Evolutionary conservation across 2,329 filamentous ascomycete genomes (phyloP), one percentile per base, ranked within the genome.

Genomic region (Monilinia laxa): DNA sequence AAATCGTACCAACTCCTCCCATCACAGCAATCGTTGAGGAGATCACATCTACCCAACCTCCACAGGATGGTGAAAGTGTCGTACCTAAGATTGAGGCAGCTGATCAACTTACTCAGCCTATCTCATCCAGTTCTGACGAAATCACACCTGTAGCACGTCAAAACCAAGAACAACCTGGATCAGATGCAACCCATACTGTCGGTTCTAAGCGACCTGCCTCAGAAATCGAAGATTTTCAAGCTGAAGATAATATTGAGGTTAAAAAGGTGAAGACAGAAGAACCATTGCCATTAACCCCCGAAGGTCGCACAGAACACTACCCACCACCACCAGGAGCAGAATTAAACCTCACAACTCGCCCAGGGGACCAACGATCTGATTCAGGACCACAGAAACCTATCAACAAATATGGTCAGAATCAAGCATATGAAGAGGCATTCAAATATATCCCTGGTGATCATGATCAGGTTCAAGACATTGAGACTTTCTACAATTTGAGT

Each of bases 401-500:
- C 3, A 65, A 66, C 16, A 62, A 60, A 23, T 52, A 62, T 14
- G 69, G 71, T 25, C 77, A 78, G 68, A 79, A 76, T 76, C 77
- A 80, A 72, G 83, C 82, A 76, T 78, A 88, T 71, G 95, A 98
- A 78, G 95, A 99, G 77, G 91, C 93, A 5, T 99, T 97, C 84
- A 97, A 97, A 77, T 99, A 93, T 76, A 85, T 99, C 52, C 79
- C 88, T 11, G 79, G 87, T 0, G 84, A 89, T 35, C 91, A 97
- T 76, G 81, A 87, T 2, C 91, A 95, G 68, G 88, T 99, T 64
- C 78, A 87, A 69, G 83, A 84, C 65, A 94, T 99, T 75, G 90
- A 88, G 74, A 78, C 85, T 2, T 98, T 98, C 80, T 99, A 98
- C 81, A 84, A 90, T 64, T 83, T 98, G 70, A 93, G 92, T 0